Conservation (phyloP, 805 yeast genomes). For the Cyberlindnera mrakii region DNA sequence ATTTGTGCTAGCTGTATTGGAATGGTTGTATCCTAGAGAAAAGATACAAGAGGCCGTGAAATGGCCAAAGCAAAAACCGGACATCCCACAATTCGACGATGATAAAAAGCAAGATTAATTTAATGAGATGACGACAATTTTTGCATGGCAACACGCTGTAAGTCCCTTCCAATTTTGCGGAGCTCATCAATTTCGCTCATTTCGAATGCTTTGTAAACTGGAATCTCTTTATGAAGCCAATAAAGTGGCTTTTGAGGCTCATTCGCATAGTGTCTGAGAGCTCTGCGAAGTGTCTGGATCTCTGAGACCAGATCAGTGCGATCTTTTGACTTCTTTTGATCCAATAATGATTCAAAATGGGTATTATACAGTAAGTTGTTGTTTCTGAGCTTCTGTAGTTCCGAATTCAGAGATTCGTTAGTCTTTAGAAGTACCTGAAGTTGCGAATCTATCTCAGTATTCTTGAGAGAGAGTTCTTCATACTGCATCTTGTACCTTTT, state of each 20-base stretch:
- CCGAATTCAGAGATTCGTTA: conserved; percentile 21
- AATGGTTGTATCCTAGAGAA: conserved; percentile 61
- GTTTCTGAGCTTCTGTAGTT: conserved; percentile 25
- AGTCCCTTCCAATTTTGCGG: conserved; percentile 15
- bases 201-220: conserved; percentile 3
- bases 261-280: conserved; percentile 6
- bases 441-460: conserved; percentile 8
- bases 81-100: not conserved
- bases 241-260: not conserved
- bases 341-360: conserved; percentile 28
- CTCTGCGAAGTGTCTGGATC: conserved; percentile 34
- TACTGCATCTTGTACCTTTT: conserved; percentile 21
- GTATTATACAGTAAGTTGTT: conserved; percentile 21
- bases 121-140: conserved; percentile 3
- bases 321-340: conserved; percentile 29
- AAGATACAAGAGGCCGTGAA: conserved; percentile 70
- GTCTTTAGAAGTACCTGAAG: conserved; percentile 15
- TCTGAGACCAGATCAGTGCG: conserved; percentile 38
- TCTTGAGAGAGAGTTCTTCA: conserved; percentile 8
- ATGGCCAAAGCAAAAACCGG: conserved; percentile 54
- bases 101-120: not conserved
- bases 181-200: conserved; percentile 13
- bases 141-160: conserved; percentile 8
- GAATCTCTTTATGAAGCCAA: conserved; percentile 12
- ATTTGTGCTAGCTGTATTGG: conserved; percentile 55